phyloP scores from a whole-genome alignment of 768 basidiomycete species.

The Lactarius trivialis region DNA sequence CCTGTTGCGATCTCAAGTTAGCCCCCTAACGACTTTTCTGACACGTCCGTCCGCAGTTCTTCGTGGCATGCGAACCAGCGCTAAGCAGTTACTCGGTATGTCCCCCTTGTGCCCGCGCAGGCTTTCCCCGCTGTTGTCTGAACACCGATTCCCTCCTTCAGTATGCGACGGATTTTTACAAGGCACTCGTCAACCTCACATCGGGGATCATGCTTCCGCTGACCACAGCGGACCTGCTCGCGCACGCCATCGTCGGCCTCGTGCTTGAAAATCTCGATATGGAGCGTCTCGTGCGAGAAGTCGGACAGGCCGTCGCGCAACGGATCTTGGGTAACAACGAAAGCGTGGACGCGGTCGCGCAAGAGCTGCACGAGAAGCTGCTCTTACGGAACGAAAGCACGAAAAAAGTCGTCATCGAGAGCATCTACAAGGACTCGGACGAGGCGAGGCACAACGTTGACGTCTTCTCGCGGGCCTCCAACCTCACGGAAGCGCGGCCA shows the following conservation, averaged over 20 bases:
- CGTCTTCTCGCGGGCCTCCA: constrained; percentile 69
- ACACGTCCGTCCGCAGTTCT: constrained; percentile 54
- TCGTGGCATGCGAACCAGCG: constrained; percentile 98
- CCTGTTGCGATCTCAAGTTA: constrained; percentile 9
- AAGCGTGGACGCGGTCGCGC: constrained; percentile 94
- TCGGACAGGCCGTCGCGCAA: constrained; percentile 88
- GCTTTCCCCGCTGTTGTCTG: neutral
- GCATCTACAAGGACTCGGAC: constrained; percentile 88
- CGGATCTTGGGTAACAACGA: constrained; percentile 90
- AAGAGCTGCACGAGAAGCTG: constrained; percentile 87
- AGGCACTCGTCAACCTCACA: constrained; percentile 86
- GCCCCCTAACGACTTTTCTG: constrained; percentile 11
- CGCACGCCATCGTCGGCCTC: constrained; percentile 94
- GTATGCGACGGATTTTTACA: constrained; percentile 93
- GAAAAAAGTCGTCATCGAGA: constrained; percentile 93
- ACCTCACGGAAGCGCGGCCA: constrained; percentile 67
- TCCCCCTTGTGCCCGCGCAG: neutral
- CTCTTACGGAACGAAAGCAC: constrained; percentile 92
- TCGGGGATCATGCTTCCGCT: constrained; percentile 95
- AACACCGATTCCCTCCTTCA: constrained; percentile 29
- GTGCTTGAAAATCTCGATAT: constrained; percentile 97
- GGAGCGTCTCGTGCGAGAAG: constrained; percentile 93
- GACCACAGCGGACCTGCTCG: constrained; percentile 88
- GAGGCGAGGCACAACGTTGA: constrained; percentile 87
- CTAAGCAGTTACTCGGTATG: constrained; percentile 85